phyloP scores from a whole-genome alignment of 129 eudicot species.

The Chrysanthemum lavandulifolium region DNA sequence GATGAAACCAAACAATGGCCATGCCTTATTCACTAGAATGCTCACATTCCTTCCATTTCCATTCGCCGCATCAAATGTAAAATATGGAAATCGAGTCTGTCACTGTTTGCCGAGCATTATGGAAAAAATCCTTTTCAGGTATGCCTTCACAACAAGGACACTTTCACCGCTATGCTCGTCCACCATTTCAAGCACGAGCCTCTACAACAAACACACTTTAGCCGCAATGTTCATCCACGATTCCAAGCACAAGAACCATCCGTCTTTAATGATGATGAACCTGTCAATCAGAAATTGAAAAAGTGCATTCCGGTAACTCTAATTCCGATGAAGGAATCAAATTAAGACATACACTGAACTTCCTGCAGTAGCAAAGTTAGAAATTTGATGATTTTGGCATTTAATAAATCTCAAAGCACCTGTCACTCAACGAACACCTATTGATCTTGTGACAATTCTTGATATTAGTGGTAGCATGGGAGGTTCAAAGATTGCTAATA shows the following conservation, averaged over 20 bases:
- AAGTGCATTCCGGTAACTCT: background rate
- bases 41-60: background rate
- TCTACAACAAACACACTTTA: constrained; percentile 29
- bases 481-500: background rate
- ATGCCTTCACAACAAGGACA: background rate
- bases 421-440: background rate
- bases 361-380: background rate
- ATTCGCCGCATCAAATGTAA: background rate
- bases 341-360: background rate
- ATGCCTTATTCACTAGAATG: background rate
- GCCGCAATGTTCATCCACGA: background rate
- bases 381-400: background rate
- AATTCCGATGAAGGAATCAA: background rate
- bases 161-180: background rate
- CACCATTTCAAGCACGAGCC: constrained; percentile 19
- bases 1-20: background rate
- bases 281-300: background rate
- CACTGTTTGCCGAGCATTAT: background rate
- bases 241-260: background rate
- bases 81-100: background rate
- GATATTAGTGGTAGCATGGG: constrained; percentile 3
- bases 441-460: background rate
- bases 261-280: background rate
- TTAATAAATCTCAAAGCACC: background rate
- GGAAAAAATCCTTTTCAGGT: background rate